Evolutionary conservation across 768 basidiomycete species (phyloP), one percentile per base, ranked within the genome.

Genomic region (Rhizopogon salebrosus): DNA sequence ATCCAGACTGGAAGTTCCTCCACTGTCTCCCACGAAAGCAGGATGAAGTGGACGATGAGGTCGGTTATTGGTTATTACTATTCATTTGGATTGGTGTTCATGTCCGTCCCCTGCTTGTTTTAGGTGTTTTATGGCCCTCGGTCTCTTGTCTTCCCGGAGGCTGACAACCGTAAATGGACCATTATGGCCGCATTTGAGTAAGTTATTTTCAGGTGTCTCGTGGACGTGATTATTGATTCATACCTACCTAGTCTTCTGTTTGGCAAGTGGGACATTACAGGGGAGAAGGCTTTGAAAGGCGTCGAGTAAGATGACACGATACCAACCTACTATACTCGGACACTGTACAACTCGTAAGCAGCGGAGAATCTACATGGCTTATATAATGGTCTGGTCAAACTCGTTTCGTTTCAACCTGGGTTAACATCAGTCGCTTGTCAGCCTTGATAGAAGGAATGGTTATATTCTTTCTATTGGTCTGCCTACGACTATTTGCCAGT

Each of bases 141-240:
- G 41, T 93, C 90, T 14, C 80, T 97, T 41, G 95, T 89, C 11
- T 99, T 94, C 80, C 87, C 83, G 14, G 94, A 94, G 70, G 87
- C 93, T 0, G 95, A 98, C 72, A 99, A 99, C 74, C 82, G 95
- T 54, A 95, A 94, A 67, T 95, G 93, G 95, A 94, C 94, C 0
- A 95, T 86, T 61, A 92, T 95, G 85, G 91, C 93, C 13, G 69
- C 82, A 10, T 95, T 97, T 61, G 91, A 93, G 90, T 92, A 61
- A 52, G 87, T 82, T 24, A 40, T 35, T 58, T 40, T 53, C 49
- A 41, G 38, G 11, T 48, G 38, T 40, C 35, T 41, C 18, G 24
- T 16, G 8, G 11, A 29, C 23, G 29, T 20, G 23, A 23, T 3
- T 7, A 24, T 42, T 36, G 31, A 24, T n/a, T 40, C 42, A 52